A percentile compares a stretch with the other conserved stretches of the same genome.
Conservation (phyloP, 306 rosid genomes). For the peach (Prunus persica) region DNA sequence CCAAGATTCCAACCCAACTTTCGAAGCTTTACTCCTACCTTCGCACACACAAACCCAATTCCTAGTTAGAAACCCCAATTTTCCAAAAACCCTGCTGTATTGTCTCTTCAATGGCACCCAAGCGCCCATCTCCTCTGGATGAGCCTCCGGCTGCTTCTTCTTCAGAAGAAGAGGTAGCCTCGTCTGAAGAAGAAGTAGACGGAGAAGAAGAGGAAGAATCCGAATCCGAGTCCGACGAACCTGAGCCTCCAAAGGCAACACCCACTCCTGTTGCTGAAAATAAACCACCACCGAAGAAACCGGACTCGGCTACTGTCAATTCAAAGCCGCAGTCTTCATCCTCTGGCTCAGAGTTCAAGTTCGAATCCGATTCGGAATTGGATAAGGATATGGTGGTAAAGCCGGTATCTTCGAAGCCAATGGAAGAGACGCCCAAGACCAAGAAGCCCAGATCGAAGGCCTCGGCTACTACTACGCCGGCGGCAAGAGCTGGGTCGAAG, state of each 20-base stretch:
- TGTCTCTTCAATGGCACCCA: conserved; percentile 50
- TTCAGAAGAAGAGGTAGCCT: conserved; percentile 28
- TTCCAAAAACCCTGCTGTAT: conserved; percentile 19
- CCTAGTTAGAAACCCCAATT: background rate
- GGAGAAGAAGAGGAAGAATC: conserved; percentile 31
- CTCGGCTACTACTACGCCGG: conserved; percentile 10
- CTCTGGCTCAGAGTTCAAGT: conserved; percentile 39
- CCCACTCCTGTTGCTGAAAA: conserved; percentile 17
- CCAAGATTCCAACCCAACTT: background rate
- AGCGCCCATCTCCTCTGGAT: conserved; percentile 59
- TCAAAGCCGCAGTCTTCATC: conserved; percentile 31
- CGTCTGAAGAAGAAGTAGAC: conserved; percentile 26
- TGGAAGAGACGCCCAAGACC: conserved; percentile 39
- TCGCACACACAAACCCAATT: background rate
- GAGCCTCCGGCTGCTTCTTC: conserved; percentile 75
- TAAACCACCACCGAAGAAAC: conserved; percentile 26
- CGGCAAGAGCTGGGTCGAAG: conserved; percentile 33
- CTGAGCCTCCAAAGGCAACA: conserved; percentile 14
- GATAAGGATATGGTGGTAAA: conserved; percentile 25
- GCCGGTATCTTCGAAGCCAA: conserved; percentile 49
- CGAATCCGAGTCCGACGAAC: conserved; percentile 5
- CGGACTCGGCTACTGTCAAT: conserved; percentile 16
- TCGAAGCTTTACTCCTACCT: background rate
- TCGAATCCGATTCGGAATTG: conserved; percentile 44
- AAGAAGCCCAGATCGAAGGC: conserved; percentile 43